Percentiles rank a stretch among this genome's conserved stretches.
Evolutionary conservation across 305 asterid species (phyloP).

Genomic region (Withania somnifera): DNA sequence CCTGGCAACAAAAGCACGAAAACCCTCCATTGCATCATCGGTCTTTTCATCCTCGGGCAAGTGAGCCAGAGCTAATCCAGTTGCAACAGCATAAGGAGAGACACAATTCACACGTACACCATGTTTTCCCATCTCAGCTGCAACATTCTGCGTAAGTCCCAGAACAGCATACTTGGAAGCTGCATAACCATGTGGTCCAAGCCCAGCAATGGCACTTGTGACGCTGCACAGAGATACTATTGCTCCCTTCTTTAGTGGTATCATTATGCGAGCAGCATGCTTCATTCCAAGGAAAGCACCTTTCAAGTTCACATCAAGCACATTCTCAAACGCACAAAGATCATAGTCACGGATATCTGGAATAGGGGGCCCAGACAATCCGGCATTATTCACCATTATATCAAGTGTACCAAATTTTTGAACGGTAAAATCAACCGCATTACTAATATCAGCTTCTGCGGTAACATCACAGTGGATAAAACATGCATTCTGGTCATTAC

Average conservation of each 20-base stretch:
- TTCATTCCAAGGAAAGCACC: conserved; percentile 89
- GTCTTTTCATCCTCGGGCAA: conserved; percentile 73
- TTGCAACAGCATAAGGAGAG: conserved; percentile 75
- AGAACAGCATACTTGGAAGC: conserved; percentile 84
- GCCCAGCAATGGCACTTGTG: conserved; percentile 36
- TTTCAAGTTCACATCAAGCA: conserved; percentile 65
- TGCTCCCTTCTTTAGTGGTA: conserved; percentile 67
- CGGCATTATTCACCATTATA: conserved; percentile 87
- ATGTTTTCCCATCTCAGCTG: conserved; percentile 84
- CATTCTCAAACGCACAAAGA: conserved; percentile 44
- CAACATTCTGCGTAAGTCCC: conserved; percentile 76
- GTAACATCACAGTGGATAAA: conserved; percentile 70
- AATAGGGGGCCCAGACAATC: conserved; percentile 55
- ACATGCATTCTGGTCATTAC: conserved; percentile 11
- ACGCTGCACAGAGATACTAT: conserved; percentile 65
- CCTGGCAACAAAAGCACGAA: conserved; percentile 37
- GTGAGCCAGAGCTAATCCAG: conserved; percentile 54
- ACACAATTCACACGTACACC: conserved; percentile 80
- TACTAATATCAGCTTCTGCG: conserved; percentile 46
- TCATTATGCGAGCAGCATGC: conserved; percentile 86
- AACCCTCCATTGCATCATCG: conserved; percentile 49
- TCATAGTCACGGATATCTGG: conserved; percentile 61
- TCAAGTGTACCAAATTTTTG: conserved; percentile 66
- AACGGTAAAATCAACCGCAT: conserved; percentile 59
- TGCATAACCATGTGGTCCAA: conserved; percentile 67